Evolutionary conservation across 495 filamentous ascomycete species (phyloP).

Genomic region (Penicillium arizonense): DNA sequence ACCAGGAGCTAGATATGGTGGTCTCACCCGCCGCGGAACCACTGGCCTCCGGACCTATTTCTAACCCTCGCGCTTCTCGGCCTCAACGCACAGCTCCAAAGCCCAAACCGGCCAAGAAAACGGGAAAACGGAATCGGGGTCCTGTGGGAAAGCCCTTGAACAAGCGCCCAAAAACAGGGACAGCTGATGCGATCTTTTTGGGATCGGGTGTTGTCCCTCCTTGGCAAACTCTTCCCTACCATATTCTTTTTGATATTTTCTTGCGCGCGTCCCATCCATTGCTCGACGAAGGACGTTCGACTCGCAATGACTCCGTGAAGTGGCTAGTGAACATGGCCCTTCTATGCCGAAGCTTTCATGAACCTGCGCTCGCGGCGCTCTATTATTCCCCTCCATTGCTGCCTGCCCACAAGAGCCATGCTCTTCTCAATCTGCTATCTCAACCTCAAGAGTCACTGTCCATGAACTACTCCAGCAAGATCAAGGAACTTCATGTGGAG

Average conservation of each 20-base stretch:
- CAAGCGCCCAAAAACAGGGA: constrained; percentile 30
- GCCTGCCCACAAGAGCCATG: constrained; percentile 48
- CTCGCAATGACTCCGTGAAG: constrained; percentile 40
- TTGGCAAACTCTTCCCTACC: constrained; percentile 72
- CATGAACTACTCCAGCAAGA: constrained; percentile 63
- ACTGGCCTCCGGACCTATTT: neutral
- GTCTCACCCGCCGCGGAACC: constrained; percentile 6
- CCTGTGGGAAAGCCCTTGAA: constrained; percentile 22
- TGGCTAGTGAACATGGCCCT: constrained; percentile 63
- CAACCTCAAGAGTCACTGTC: constrained; percentile 36
- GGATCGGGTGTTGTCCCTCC: constrained; percentile 53
- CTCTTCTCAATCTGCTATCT: constrained; percentile 47
- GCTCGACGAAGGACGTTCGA: constrained; percentile 41
- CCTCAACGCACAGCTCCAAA: constrained; percentile 6
- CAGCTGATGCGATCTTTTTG: constrained; percentile 15
- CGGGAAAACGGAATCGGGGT: neutral
- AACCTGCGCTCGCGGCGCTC: constrained; percentile 72
- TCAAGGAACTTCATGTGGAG: constrained; percentile 67
- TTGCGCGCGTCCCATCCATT: constrained; percentile 61
- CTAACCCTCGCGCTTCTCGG: neutral
- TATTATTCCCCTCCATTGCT: constrained; percentile 67
- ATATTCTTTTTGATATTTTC: constrained; percentile 69
- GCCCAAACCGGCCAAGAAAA: constrained; percentile 17
- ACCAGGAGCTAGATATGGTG: constrained; percentile 11
- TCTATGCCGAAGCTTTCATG: constrained; percentile 63